Base-by-base conservation (phyloP, 768 basidiomycete species). In the Tubosaeta sp. region DNA sequence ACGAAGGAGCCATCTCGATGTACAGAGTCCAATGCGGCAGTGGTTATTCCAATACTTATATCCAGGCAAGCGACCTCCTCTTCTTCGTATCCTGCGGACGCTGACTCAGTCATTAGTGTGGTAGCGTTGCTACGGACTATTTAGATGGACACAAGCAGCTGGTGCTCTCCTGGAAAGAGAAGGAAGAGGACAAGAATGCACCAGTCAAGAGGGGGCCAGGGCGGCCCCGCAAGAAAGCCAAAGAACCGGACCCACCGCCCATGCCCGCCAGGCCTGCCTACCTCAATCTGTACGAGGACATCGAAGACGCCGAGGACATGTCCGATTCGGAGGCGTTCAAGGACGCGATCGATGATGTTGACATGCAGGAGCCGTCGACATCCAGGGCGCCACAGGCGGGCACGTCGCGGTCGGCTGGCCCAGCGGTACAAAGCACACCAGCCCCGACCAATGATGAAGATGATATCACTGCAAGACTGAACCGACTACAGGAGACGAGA, bases 31-130 rank as follows among this genome's bases (percentile, higher is more conserved):
- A 69, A 17, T 76, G 73, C 14, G 76, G 77, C 50, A 60, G 66
- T n/a, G 79, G 81, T 10, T 86, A 70, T 64, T 76, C 77, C 38
- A 71, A 58, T 8, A 69, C 76, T 1, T 86, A 86, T 55, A 59
- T 85, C 32, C 70, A 76, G 72, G 85, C 83, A 50, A 44, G 63
- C 19, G 2, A 0, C 1, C 26, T 35, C 43, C 33, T 27, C 26
- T 33, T 13, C 2, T 29, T 14, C 31, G 14, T 44, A 6, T 13
- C 19, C 8, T 14, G 17, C 33, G 19, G 33, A 41, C 13, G 16
- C 42, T 63, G 35, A 59, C 42, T 27, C 17, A n/a, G 31, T 27
- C 16, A 11, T 38, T 46, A 69, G 52, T 50, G 53, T 31, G 62
- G 63, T 17, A 33, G 17, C 43, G 51, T 59, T 10, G 67, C 65